Evolutionary conservation across 495 filamentous ascomycete species (phyloP).

Genomic region (Saxophila tyrrhenica): DNA sequence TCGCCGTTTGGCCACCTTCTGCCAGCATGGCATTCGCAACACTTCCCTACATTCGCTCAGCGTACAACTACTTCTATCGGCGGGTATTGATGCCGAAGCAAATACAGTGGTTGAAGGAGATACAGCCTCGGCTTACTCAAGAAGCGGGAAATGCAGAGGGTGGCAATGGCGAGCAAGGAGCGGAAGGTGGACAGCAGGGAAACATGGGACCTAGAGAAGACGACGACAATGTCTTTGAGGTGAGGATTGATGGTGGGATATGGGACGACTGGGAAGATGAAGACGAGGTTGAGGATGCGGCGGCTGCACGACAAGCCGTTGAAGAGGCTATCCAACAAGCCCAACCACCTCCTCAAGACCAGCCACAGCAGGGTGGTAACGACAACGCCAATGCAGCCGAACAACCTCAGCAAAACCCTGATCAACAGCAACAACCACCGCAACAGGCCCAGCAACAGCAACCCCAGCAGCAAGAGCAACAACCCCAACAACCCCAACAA

Average conservation of each 20-base stretch:
- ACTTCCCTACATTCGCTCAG: constrained; percentile 55
- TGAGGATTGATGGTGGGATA: constrained; percentile 27
- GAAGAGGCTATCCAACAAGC: constrained; percentile 19
- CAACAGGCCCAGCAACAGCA: neutral
- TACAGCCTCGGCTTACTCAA: constrained; percentile 50
- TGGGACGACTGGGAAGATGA: constrained; percentile 25
- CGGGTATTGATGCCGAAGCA: constrained; percentile 51
- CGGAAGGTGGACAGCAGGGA: constrained; percentile 35
- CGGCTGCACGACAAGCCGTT: constrained; percentile 16
- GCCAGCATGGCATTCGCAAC: constrained; percentile 56
- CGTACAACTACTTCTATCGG: constrained; percentile 58
- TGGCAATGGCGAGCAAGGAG: constrained; percentile 30
- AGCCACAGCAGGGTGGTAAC: neutral
- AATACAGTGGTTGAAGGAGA: constrained; percentile 52
- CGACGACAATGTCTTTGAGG: constrained; percentile 23
- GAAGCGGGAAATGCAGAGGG: constrained; percentile 22
- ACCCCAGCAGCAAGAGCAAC: neutral
- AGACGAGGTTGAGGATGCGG: constrained; percentile 15
- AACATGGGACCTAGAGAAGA: constrained; percentile 30
- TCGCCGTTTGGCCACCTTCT: constrained; percentile 60
- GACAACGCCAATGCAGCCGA: constrained; percentile 2
- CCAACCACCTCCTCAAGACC: neutral
- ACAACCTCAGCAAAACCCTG: neutral
- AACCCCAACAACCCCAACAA: constrained; percentile 12
- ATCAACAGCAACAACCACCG: neutral